These are phyloP conservation scores for Exserohilum turcica DNA, from an alignment of 2,329 filamentous ascomycete genomes.

Conservation along the genomic window DNA sequence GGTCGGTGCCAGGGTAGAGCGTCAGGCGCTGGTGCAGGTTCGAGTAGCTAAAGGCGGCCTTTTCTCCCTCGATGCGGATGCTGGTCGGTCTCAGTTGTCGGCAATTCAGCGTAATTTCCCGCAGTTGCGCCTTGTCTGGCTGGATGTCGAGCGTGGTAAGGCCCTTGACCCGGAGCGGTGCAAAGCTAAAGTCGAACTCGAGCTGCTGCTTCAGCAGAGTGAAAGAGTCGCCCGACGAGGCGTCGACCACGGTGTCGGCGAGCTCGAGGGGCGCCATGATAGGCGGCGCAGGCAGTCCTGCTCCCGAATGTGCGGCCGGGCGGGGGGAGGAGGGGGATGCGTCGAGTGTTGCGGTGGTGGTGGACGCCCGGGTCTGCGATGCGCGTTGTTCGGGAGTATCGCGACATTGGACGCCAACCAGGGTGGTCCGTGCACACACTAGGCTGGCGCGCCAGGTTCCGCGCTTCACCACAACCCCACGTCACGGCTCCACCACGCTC, in stretches of 20 bases:
- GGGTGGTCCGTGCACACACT: slow-evolving; percentile 4
- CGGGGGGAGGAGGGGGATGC: not conserved
- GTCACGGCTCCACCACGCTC: slow-evolving; percentile 1
- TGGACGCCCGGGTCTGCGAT: slow-evolving; percentile 5
- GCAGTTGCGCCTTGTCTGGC: slow-evolving; percentile 62
- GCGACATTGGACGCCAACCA: slow-evolving; percentile 15
- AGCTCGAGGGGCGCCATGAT: slow-evolving; percentile 40
- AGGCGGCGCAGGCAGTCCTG: slow-evolving; percentile 37
- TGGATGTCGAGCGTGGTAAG: slow-evolving; percentile 81
- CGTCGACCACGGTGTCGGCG: slow-evolving; percentile 37
- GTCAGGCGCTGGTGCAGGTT: slow-evolving; percentile 72
- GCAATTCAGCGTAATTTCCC: slow-evolving; percentile 63
- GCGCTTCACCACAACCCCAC: slow-evolving; percentile 10
- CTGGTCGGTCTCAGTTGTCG: slow-evolving; percentile 64
- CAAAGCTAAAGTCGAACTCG: slow-evolving; percentile 87
- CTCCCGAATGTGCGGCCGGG: slow-evolving; percentile 19
- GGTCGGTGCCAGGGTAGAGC: slow-evolving; percentile 65
- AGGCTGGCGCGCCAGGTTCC: slow-evolving; percentile 4
- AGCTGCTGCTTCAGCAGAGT: slow-evolving; percentile 82
- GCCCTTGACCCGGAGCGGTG: slow-evolving; percentile 73
- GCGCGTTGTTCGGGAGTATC: slow-evolving; percentile 16
- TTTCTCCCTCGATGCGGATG: slow-evolving; percentile 53
- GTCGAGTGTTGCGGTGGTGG: slow-evolving; percentile 7
- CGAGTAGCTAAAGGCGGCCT: slow-evolving; percentile 50
- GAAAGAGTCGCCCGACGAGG: slow-evolving; percentile 49